These are phyloP conservation scores for Dalechampia spathulata DNA, from an alignment of 441 rosid species.

Conservation along the genomic window DNA sequence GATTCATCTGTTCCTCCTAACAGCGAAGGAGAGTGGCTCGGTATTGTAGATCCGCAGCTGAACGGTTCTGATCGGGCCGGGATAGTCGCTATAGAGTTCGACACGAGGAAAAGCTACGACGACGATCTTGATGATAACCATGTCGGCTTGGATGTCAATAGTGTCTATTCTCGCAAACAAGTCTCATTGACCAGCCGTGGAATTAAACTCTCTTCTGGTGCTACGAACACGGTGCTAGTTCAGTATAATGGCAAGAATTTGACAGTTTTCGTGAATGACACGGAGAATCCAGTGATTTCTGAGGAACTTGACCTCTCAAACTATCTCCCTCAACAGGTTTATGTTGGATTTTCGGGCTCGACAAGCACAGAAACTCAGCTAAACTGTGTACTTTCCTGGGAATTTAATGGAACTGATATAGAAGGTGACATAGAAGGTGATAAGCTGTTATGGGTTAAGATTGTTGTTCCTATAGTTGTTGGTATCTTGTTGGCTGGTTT, in stretches of 20 bases:
- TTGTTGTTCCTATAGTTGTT: conserved; percentile 19
- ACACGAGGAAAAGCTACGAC: conserved; percentile 45
- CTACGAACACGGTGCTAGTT: conserved; percentile 11
- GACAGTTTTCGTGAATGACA: conserved; percentile 30
- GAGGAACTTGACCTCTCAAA: conserved; percentile 37
- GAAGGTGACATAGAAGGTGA: conserved; percentile 4
- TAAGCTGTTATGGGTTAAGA: conserved; percentile 26
- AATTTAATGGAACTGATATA: conserved; percentile 28
- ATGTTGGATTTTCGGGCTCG: conserved; percentile 64
- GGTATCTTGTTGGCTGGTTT: not conserved
- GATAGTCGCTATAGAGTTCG: conserved; percentile 63
- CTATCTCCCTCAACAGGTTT: conserved; percentile 43
- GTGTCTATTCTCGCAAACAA: conserved; percentile 33
- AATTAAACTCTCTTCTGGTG: conserved; percentile 18
- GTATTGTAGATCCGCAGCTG: conserved; percentile 38
- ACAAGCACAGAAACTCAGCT: conserved; percentile 40
- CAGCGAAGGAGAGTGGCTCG: conserved; percentile 62
- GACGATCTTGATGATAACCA: conserved; percentile 56
- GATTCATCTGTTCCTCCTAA: conserved; percentile 21
- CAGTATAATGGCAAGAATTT: conserved; percentile 38
- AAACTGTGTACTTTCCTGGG: conserved; percentile 55
- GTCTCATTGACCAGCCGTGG: conserved; percentile 28
- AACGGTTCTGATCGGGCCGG: conserved; percentile 22
- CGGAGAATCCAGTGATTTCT: conserved; percentile 27
- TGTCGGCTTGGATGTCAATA: conserved; percentile 56